A percentile compares a stretch with the other conserved stretches of the same genome.
These are phyloP conservation scores for Nitzschia sp. DNA, from an alignment of 108 stramenopile genomes.

Conservation along the genomic window DNA sequence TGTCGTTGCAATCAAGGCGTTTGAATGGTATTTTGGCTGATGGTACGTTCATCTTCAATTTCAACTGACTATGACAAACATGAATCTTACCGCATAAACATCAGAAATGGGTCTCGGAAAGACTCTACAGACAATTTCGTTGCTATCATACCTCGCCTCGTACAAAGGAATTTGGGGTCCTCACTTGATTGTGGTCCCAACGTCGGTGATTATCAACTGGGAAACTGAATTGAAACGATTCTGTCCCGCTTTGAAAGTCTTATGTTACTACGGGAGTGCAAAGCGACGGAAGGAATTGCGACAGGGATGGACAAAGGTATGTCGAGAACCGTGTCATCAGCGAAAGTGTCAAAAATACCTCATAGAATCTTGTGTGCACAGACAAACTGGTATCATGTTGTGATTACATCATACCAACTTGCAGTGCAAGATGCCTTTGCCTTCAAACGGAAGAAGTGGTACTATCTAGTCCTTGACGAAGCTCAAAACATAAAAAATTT, in stretches of 20 bases:
- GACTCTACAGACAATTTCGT: slow-evolving; percentile 93
- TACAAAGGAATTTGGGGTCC: slow-evolving; percentile 98
- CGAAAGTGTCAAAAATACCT: too few species aligned
- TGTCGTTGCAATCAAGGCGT: slow-evolving; percentile 88
- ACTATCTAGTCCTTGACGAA: slow-evolving; percentile 97
- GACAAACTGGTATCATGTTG: slow-evolving; percentile 89
- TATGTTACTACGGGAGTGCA: slow-evolving; percentile 95
- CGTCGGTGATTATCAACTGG: slow-evolving; percentile 97
- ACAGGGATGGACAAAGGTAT: slow-evolving; percentile 91
- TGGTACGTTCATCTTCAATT: slow-evolving; percentile 56
- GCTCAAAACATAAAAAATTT: slow-evolving; percentile 99
- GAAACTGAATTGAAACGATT: slow-evolving; percentile 96
- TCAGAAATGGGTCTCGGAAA: slow-evolving; percentile 65
- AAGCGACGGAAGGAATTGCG: slow-evolving; percentile 91
- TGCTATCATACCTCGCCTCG: slow-evolving; percentile 91
- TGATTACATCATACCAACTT: slow-evolving; percentile 96
- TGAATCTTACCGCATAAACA: not conserved
- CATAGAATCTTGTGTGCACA: not conserved
- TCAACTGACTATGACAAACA: slow-evolving; percentile 8
- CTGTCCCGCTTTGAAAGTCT: slow-evolving; percentile 87
- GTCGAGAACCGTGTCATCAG: not conserved
- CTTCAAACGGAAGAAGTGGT: slow-evolving; percentile 95
- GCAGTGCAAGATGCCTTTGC: slow-evolving; percentile 95
- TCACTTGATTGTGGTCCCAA: slow-evolving; percentile 96
- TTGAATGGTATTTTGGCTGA: slow-evolving; percentile 99